These are phyloP conservation scores for Teratosphaeria pseudoeucalypti DNA, from an alignment of 2,329 filamentous ascomycete genomes.

Conservation along the genomic window DNA sequence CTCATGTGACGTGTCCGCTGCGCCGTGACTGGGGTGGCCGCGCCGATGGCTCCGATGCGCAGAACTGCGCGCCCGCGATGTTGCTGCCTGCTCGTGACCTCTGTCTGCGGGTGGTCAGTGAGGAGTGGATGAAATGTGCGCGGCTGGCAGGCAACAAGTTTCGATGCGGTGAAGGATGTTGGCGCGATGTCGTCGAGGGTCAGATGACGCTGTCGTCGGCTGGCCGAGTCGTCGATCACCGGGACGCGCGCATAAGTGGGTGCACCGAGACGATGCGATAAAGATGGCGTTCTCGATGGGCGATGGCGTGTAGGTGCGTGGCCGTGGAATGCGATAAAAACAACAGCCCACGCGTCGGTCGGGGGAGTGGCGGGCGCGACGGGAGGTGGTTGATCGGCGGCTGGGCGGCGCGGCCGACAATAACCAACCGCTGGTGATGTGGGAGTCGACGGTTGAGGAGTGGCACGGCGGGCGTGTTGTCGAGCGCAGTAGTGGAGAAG, in stretches of 20 bases:
- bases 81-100: background rate
- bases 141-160: background rate
- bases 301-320: background rate
- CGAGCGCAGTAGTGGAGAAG: background rate
- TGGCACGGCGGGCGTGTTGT: background rate
- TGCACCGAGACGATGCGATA: constrained; percentile 3
- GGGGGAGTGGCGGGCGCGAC: background rate
- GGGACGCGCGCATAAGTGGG: constrained; percentile 3
- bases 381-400: background rate
- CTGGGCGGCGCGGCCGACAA: background rate
- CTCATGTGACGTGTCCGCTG: constrained; percentile 2
- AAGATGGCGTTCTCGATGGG: background rate
- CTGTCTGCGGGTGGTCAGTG: background rate
- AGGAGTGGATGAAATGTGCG: background rate
- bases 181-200: background rate
- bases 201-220: background rate
- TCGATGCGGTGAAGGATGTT: background rate
- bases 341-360: constrained; percentile 13
- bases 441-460: background rate
- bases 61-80: background rate
- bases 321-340: constrained; percentile 8
- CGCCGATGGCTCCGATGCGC: background rate
- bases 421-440: background rate
- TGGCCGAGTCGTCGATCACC: background rate
- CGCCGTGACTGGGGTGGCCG: background rate